Evolutionary conservation across 2,329 filamentous ascomycete species (phyloP), one percentile per base, ranked within the genome.

Genomic region (Uncinocarpus reesii): DNA sequence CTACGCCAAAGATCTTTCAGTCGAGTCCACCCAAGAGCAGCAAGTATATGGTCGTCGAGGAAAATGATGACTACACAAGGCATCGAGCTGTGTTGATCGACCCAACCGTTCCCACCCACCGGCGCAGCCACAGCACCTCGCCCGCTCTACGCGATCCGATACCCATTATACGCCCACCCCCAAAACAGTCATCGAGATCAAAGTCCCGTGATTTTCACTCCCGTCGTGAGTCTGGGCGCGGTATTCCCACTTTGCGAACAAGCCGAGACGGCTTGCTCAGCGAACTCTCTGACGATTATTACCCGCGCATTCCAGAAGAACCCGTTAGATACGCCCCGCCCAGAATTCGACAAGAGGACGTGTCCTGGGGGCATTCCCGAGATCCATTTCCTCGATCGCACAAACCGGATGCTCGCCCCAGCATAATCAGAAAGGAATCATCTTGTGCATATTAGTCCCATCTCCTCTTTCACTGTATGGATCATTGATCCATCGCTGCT

Each of bases 1-100:
- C 62, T 18, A 70, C 67, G 1, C 67, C 68, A 1, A 68, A 71
- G 32, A 64, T 66, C 55, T 55, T 57, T 16, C 51, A 55, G 3
- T 29, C 6, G 6, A 24, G 20, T n/a, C 63, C 63, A 2, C 58
- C 64, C n/a, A 65, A 65, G 53, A 48, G 53, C 1, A 58, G 58
- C 36, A 65, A 62, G 40, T 66, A 66, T 54, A 63, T 58, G 50
- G 57, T 63, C 26, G 48, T 58, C 16, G 52, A 55, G 11, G 58
- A 64, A 15, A 51, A 55, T 10, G 62, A 65, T 2, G 52, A 55
- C 2, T 52, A 50, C 24, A 3, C 28, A 36, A n/a, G 31, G 4
- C 43, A 51, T 23, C 44, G 49, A 15, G 56, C 53, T 7, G 51
- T 61, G 15, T 37, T 60, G 15, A 55, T 62, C 40, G 63, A 67